Conservation (phyloP, 306 rosid species). For the Argentina anserina region DNA sequence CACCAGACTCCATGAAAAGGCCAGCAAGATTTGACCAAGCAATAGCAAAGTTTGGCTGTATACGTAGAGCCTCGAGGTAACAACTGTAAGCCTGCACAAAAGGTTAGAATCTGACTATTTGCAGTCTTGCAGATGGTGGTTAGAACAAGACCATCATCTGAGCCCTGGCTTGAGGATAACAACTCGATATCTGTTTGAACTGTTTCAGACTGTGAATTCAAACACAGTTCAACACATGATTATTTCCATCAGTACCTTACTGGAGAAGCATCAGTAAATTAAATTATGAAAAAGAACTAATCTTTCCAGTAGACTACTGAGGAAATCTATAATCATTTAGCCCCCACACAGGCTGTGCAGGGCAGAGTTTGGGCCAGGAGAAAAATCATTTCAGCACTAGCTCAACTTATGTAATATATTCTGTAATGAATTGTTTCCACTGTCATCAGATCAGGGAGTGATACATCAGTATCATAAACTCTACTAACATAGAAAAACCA, state of each 20-base stretch:
- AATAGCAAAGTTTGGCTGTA: conserved; percentile 93
- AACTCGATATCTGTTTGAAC: conserved; percentile 60
- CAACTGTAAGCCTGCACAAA: conserved; percentile 99
- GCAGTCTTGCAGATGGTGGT: conserved; percentile 78
- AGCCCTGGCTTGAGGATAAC: conserved; percentile 78
- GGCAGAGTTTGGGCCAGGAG: conserved; percentile 25
- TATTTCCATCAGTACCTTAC: conserved; percentile 71
- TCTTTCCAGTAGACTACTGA: conserved; percentile 33
- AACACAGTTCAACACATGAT: conserved; percentile 77
- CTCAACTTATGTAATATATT: conserved; percentile 6
- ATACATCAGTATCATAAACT: conserved; percentile 15
- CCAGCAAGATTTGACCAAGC: conserved; percentile 99
- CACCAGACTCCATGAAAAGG: conserved; percentile 97
- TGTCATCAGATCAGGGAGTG: conserved; percentile 15
- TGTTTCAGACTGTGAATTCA: conserved; percentile 64
- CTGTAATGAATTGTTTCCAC: conserved; percentile 20
- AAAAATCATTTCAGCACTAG: conserved; percentile 19
- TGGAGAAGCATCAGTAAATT: conserved; percentile 49
- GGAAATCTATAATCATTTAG: neutral
- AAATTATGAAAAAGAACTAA: conserved; percentile 45
- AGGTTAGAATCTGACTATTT: conserved; percentile 92
- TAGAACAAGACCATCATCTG: conserved; percentile 95
- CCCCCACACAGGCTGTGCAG: conserved; percentile 22
- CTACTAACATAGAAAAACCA: neutral
- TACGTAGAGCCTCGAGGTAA: conserved; percentile 93